phyloP scores from a whole-genome alignment of 2,329 filamentous ascomycete species.

The Beauveria australis region DNA sequence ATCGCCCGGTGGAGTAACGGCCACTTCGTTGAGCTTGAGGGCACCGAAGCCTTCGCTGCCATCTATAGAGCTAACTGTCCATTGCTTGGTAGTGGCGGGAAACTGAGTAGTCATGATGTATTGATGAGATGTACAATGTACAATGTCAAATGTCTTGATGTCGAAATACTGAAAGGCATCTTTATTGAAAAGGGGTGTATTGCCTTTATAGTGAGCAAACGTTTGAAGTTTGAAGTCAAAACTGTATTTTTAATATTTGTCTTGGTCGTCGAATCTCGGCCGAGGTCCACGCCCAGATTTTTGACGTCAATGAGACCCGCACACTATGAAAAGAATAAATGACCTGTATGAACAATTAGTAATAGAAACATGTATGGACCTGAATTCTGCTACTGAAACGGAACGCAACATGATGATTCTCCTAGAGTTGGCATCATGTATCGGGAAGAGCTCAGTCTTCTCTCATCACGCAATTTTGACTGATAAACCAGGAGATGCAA shows the following conservation, averaged over 20 bases:
- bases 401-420: not conserved
- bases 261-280: not conserved
- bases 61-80: conserved; percentile 42
- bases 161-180: no score
- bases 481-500: no score
- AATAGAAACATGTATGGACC: not conserved
- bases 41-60: conserved; percentile 43
- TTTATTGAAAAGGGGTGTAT: no score
- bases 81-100: conserved; percentile 42
- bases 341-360: not conserved
- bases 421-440: no score
- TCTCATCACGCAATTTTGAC: no score
- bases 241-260: not conserved
- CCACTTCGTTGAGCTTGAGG: conserved; percentile 46
- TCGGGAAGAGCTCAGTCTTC: no score
- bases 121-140: no score
- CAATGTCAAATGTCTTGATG: no score
- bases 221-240: not conserved
- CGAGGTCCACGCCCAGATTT: not conserved
- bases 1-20: conserved; percentile 56
- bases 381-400: not conserved
- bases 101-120: not conserved
- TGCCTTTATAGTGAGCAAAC: no score
- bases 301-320: not conserved
- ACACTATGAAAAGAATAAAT: not conserved